Evolutionary conservation across 1,139 yeast genomes (phyloP), one percentile per base, ranked within the genome.

Genomic region (Tardiomyces digboiensis): DNA sequence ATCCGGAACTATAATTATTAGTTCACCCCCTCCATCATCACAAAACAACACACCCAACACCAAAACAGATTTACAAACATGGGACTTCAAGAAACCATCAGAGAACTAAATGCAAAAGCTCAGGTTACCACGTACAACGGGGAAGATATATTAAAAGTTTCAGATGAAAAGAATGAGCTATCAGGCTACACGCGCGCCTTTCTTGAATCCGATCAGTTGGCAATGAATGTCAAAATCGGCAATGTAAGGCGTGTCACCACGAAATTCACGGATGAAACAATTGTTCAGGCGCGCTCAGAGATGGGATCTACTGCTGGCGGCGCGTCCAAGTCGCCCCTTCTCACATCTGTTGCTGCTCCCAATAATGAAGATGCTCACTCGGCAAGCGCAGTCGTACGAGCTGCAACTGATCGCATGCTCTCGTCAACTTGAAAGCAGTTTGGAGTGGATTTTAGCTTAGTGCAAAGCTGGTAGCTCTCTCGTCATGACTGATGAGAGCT

Each of bases 181-280:
- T 21, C 46, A 8, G 46, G 45, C 41, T 33, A 50, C 26, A 48
- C 55, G n/a, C 21, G 46, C 3, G 53, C 57, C 19, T 58, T 57
- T 45, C 52, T 51, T 8, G 52, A 51, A 29, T 44, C 54, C 8
- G 57, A 60, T 40, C 55, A 52, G 39, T 51, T 60, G 16, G 55
- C 64, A 6, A 44, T 45, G 40, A 49, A 49, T 18, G 52, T 62
- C 20, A 61, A 60, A 41, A 49, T 62, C 36, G 66, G 66, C 16
- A 44, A 52, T 3, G 44, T 60, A 2, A 8, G 19, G 8, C 37
- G 19, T n/a, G 37, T 33, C 37, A 8, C 19, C 4, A n/a, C 8
- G 8, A 20, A 8, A 5, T 3, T 10, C 19, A 20, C 14, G 4
- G 19, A 14, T 20, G 33, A 8, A 8, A 26, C 33, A 8, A 16